A percentile compares a stretch with the other conserved stretches of the same genome.
These are phyloP conservation scores for Crucihimalaya himalaica DNA, from an alignment of 345 rosid species.

Conservation along the genomic window DNA sequence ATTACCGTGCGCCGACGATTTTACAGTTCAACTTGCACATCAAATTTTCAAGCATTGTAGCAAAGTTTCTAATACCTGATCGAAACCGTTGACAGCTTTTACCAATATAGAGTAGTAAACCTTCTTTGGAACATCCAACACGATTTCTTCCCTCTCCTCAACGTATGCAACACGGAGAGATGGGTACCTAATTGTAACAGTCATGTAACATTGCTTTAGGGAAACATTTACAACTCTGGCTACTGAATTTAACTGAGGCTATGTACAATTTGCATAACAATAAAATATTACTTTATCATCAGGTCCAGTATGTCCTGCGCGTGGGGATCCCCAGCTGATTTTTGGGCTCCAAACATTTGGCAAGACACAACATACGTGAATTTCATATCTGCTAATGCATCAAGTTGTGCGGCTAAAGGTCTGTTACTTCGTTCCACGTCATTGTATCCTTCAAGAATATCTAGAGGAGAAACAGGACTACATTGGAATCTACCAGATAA, in stretches of 20 bases:
- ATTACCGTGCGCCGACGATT: not conserved
- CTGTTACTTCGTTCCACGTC: slow-evolving; percentile 67
- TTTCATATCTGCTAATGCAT: slow-evolving; percentile 86
- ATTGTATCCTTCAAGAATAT: slow-evolving; percentile 80
- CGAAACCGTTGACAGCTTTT: slow-evolving; percentile 73
- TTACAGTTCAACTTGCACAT: slow-evolving; percentile 9
- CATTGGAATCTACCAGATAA: not conserved
- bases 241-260: slow-evolving; percentile 25
- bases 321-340: slow-evolving; percentile 84
- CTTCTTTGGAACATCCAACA: slow-evolving; percentile 44
- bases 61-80: slow-evolving; percentile 59
- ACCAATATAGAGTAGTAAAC: slow-evolving; percentile 84
- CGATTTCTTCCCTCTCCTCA: slow-evolving; percentile 87
- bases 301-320: slow-evolving; percentile 78
- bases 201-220: slow-evolving; percentile 20
- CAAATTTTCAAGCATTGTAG: not conserved
- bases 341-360: slow-evolving; percentile 83
- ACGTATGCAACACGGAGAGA: slow-evolving; percentile 93
- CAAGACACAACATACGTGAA: slow-evolving; percentile 82
- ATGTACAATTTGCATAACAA: slow-evolving; percentile 13
- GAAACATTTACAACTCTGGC: slow-evolving; percentile 20
- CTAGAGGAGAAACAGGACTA: slow-evolving; percentile 46
- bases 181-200: slow-evolving; percentile 63
- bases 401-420: slow-evolving; percentile 61
- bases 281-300: slow-evolving; percentile 66